Percentiles rank a stretch among this genome's conserved stretches.
Conservation (phyloP, 1,139 yeast genomes). For the Hyphopichia pseudoburtonii region DNA sequence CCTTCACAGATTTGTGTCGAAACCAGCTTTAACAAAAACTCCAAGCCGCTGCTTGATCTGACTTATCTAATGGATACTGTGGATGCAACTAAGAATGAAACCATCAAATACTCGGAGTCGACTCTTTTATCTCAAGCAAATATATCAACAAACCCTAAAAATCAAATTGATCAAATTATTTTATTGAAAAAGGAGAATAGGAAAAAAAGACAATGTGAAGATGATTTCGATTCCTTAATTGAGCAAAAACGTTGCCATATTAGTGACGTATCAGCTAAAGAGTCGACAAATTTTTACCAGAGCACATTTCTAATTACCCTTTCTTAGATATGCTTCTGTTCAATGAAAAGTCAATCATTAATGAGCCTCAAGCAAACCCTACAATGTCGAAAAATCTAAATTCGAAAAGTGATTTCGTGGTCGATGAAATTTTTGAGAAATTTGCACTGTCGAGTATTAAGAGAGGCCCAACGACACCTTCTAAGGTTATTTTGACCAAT, state of each 20-base stretch:
- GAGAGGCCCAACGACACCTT: neutral
- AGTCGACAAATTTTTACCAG: neutral
- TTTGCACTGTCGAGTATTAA: neutral
- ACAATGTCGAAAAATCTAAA: neutral
- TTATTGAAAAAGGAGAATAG: neutral
- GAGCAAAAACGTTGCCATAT: neutral
- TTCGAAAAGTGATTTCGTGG: neutral
- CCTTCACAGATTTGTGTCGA: neutral
- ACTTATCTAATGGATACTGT: neutral
- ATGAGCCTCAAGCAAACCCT: neutral
- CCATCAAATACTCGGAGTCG: neutral
- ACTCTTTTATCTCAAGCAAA: neutral
- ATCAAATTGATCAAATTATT: neutral
- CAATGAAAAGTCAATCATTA: neutral
- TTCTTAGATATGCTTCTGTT: neutral
- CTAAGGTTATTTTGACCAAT: neutral
- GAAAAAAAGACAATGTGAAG: neutral
- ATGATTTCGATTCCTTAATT: neutral
- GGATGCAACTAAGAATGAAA: neutral
- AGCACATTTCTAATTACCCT: neutral
- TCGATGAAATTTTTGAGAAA: neutral
- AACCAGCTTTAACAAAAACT: neutral
- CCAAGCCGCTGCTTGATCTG: neutral
- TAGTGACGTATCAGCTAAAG: neutral
- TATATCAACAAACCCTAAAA: neutral